Evolutionary conservation across 2,329 filamentous ascomycete genomes (phyloP).

Genomic region (Trichoderma sp.): DNA sequence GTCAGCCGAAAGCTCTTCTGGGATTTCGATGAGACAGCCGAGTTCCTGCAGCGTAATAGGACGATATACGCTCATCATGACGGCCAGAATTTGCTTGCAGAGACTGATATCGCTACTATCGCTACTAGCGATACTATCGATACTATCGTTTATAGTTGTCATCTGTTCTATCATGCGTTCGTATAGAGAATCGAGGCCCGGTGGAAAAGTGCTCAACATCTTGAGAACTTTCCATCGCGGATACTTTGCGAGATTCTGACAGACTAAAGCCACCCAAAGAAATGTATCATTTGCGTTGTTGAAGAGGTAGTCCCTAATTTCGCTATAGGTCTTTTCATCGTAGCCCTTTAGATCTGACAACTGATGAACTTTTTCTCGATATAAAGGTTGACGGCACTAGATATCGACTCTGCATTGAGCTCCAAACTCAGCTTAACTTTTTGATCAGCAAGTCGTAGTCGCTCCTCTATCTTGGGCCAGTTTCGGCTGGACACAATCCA

Average conservation of each 20-base stretch:
- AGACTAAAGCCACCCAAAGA: conserved; percentile 31
- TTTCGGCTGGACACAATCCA: conserved; percentile 50
- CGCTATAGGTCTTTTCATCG: not conserved
- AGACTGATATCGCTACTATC: conserved; percentile 30
- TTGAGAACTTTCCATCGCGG: conserved; percentile 23
- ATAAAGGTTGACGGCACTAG: conserved; percentile 40
- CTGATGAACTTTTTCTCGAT: conserved; percentile 36
- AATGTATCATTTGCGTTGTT: conserved; percentile 40
- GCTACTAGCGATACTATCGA: not conserved
- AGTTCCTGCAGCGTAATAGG: conserved; percentile 40
- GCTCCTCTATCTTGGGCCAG: conserved; percentile 37
- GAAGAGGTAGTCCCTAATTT: conserved; percentile 26
- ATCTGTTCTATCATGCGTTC: conserved; percentile 41
- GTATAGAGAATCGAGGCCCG: conserved; percentile 41
- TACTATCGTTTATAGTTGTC: conserved; percentile 14
- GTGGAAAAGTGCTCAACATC: conserved; percentile 33
- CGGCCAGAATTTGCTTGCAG: conserved; percentile 39
- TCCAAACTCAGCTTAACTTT: conserved; percentile 38
- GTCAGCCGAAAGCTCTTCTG: not conserved
- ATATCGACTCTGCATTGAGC: conserved; percentile 38
- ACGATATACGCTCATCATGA: conserved; percentile 34
- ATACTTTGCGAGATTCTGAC: conserved; percentile 24
- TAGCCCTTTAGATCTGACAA: conserved; percentile 29
- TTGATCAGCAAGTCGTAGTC: conserved; percentile 27
- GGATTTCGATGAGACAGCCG: not conserved